Conservation (phyloP, 768 basidiomycete species). For the Rhizopogon salebrosus region DNA sequence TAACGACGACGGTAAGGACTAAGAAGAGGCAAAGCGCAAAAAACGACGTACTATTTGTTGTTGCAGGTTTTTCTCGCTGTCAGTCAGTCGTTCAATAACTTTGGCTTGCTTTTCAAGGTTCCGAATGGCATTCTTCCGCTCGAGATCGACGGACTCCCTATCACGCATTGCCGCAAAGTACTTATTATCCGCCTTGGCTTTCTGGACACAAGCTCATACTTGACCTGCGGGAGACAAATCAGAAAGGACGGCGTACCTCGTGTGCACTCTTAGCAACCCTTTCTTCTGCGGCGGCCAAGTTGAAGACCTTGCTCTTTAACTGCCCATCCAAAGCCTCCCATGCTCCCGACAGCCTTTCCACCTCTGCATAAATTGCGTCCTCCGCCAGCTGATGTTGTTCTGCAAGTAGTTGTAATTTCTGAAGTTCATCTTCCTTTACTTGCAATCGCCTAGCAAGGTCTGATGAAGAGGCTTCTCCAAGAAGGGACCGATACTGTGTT, state of each 20-base stretch:
- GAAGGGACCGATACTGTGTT: constrained; percentile 55
- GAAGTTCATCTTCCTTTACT: constrained; percentile 64
- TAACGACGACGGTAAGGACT: not conserved
- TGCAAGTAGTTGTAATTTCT: constrained; percentile 55
- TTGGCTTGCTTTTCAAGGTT: constrained; percentile 55
- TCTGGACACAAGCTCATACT: constrained; percentile 38
- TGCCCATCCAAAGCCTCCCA: constrained; percentile 85
- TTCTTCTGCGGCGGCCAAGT: constrained; percentile 72
- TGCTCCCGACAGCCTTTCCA: constrained; percentile 79
- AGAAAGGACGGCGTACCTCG: constrained; percentile 50
- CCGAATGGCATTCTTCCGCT: constrained; percentile 60
- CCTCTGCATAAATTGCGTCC: constrained; percentile 72
- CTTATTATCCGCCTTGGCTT: constrained; percentile 95
- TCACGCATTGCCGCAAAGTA: constrained; percentile 87
- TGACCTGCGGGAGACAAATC: not conserved
- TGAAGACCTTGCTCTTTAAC: constrained; percentile 80
- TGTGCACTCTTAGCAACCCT: constrained; percentile 55
- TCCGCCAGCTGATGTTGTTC: constrained; percentile 65
- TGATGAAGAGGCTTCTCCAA: constrained; percentile 50
- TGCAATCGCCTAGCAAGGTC: constrained; percentile 60
- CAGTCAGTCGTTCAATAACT: constrained; percentile 60
- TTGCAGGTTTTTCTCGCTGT: constrained; percentile 55
- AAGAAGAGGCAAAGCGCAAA: not conserved
- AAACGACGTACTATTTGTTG: constrained; percentile 51
- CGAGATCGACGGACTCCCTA: constrained; percentile 76